Evolutionary conservation across 495 filamentous ascomycete genomes (phyloP).

Genomic region (Penicillium ochrochloron): DNA sequence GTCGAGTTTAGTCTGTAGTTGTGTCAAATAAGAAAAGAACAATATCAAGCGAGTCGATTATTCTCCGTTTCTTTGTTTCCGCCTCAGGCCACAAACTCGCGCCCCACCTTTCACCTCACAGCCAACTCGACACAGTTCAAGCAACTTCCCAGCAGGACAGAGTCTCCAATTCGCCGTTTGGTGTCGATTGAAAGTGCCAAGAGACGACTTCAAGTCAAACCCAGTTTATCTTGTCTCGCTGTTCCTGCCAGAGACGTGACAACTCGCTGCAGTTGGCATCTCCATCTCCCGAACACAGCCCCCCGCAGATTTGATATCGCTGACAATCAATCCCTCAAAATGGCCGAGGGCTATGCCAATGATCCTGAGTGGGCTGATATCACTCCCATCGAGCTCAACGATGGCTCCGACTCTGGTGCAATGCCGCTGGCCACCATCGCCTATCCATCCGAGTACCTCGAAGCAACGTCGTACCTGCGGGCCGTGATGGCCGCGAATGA

Average conservation of each 20-base stretch:
- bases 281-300: not conserved
- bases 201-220: not conserved
- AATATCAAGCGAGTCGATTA: constrained; percentile 17
- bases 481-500: constrained; percentile 92
- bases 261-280: not conserved
- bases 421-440: constrained; percentile 84
- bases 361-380: constrained; percentile 85
- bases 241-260: not conserved
- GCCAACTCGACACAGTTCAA: not conserved
- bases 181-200: not conserved
- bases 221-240: not conserved
- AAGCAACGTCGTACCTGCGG: constrained; percentile 87
- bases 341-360: constrained; percentile 58
- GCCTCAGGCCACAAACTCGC: constrained; percentile 15
- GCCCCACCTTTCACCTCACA: constrained; percentile 12
- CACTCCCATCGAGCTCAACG: constrained; percentile 79
- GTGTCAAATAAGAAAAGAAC: constrained; percentile 7
- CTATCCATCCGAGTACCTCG: constrained; percentile 83
- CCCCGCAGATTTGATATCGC: constrained; percentile 15
- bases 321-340: constrained; percentile 14
- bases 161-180: not conserved
- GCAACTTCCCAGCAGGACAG: not conserved
- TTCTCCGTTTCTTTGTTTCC: constrained; percentile 18
- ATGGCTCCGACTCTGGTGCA: constrained; percentile 62
- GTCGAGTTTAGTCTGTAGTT: not conserved